Percentiles rank a stretch among this genome's conserved stretches.
Conservation (phyloP, 176 grass and related monocot species). For the Raddia distichophylla region DNA sequence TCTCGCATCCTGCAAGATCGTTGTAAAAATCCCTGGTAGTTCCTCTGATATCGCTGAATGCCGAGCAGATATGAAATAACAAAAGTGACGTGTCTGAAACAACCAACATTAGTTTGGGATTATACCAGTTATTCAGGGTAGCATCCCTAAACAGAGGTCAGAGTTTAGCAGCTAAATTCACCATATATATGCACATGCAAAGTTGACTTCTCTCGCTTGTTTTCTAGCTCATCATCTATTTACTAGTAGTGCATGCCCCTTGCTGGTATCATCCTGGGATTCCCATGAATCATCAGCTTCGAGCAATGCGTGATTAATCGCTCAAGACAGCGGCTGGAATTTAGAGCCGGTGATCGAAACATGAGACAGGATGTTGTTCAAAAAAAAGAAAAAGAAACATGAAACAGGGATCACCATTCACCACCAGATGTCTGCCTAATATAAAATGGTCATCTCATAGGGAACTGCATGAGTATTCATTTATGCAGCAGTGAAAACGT, state of each 20-base stretch:
- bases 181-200: conserved; percentile 18
- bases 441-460: conserved; percentile 19
- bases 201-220: conserved; percentile 39
- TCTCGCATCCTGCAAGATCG: too few species aligned
- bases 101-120: background rate
- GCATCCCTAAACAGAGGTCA: background rate
- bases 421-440: background rate
- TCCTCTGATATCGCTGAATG: conserved; percentile 30
- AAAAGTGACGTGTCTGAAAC: conserved; percentile 20
- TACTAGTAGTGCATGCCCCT: background rate
- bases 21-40: background rate
- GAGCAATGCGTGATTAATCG: conserved; percentile 38
- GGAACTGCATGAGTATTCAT: conserved; percentile 24
- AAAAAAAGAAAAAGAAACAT: too few species aligned
- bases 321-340: conserved; percentile 33
- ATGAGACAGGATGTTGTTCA: conserved; percentile 18
- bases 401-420: background rate
- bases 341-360: conserved; percentile 36
- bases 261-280: conserved; percentile 38
- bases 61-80: conserved; percentile 4
- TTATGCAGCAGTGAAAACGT: background rate
- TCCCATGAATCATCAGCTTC: conserved; percentile 35
- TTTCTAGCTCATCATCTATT: conserved; percentile 24
- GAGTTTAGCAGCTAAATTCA: conserved; percentile 10
- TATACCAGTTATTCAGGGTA: background rate